A percentile compares a stretch with the other conserved stretches of the same genome.
Conservation (phyloP, 768 basidiomycete species). For the Lactifluus volemus region DNA sequence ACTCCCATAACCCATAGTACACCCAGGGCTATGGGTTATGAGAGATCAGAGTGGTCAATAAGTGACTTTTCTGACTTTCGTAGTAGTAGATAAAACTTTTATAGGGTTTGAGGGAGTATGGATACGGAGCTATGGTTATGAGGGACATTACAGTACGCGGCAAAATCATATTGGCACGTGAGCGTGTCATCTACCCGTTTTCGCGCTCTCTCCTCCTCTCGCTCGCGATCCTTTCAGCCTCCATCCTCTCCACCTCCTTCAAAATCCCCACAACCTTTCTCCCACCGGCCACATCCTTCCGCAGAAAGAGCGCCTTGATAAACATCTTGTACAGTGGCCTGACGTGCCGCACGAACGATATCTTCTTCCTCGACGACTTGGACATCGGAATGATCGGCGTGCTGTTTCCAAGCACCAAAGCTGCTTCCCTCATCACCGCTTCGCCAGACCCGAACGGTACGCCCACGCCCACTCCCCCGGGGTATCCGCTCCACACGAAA, state of each 20-base stretch:
- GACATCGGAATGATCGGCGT: not conserved
- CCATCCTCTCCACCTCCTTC: constrained; percentile 13
- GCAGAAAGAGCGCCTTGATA: constrained; percentile 15
- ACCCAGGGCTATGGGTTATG: too few species aligned
- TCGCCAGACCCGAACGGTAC: constrained; percentile 12
- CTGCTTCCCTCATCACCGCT: not conserved
- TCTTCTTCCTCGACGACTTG: not conserved
- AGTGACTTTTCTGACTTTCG: too few species aligned
- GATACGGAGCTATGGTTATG: too few species aligned
- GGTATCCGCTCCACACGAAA: constrained; percentile 52
- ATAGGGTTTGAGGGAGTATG: too few species aligned
- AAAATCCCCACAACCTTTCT: constrained; percentile 15
- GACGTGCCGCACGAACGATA: constrained; percentile 16
- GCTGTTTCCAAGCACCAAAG: not conserved
- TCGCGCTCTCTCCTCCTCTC: not conserved
- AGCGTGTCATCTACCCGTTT: too few species aligned
- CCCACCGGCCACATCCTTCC: constrained; percentile 15
- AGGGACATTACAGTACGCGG: too few species aligned
- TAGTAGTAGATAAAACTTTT: too few species aligned
- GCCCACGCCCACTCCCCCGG: constrained; percentile 20
- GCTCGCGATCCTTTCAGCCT: constrained; percentile 2
- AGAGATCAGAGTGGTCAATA: too few species aligned
- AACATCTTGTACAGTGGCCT: constrained; percentile 19
- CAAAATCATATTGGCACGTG: too few species aligned
- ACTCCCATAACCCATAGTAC: too few species aligned